Conservation (phyloP, 371 early-diverging fungal genomes). For the Mucor piriformis region DNA sequence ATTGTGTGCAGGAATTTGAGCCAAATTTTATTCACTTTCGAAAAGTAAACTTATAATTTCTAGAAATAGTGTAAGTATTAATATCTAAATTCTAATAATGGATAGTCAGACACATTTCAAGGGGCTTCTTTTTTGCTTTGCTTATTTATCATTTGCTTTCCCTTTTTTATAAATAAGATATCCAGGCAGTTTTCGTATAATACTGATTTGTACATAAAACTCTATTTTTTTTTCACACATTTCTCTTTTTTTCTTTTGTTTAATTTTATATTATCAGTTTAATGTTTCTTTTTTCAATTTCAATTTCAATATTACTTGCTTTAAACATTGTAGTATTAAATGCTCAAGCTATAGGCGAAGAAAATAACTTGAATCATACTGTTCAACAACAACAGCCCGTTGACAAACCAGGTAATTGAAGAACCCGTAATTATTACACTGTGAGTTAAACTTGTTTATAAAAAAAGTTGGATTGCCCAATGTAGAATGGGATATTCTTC, state of each 20-base stretch:
- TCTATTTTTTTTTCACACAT: neutral
- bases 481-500: slow-evolving; percentile 32
- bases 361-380: neutral
- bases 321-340: neutral
- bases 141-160: too few relatives aligned
- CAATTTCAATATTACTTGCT: neutral
- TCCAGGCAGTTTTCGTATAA: too few relatives aligned
- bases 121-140: too few relatives aligned
- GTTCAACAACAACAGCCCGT: neutral
- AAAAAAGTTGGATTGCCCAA: slow-evolving; percentile 22
- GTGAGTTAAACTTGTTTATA: neutral
- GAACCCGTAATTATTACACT: neutral
- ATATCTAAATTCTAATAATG: too few relatives aligned
- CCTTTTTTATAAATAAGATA: too few relatives aligned
- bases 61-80: too few relatives aligned
- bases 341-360: neutral
- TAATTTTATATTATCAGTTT: neutral
- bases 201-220: neutral
- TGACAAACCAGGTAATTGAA: slow-evolving; percentile 6
- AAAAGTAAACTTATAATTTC: too few relatives aligned
- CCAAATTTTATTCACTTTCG: too few relatives aligned
- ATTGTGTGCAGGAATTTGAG: too few relatives aligned
- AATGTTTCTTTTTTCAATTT: neutral
- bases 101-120: too few relatives aligned
- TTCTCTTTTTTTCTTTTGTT: neutral